Evolutionary conservation across 805 yeast genomes (phyloP).

Genomic region (Jamesozyma piceae): DNA sequence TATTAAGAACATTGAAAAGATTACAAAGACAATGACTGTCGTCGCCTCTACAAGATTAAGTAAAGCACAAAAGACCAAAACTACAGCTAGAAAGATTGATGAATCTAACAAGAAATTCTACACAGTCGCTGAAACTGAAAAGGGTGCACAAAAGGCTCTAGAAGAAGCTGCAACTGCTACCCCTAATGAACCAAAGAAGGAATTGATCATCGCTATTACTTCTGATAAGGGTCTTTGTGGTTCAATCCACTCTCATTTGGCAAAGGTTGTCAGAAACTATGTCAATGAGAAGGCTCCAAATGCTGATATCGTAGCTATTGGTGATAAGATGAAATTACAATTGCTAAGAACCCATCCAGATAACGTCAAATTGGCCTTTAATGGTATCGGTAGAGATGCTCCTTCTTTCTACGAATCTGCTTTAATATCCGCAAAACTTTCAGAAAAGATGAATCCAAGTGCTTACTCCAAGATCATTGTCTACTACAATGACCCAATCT

Average conservation of each 20-base stretch:
- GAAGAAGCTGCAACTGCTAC: slow-evolving; percentile 33
- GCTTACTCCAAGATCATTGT: slow-evolving; percentile 67
- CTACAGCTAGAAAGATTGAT: slow-evolving; percentile 75
- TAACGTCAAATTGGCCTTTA: slow-evolving; percentile 63
- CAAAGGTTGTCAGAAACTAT: slow-evolving; percentile 73
- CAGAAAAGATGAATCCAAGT: slow-evolving; percentile 36
- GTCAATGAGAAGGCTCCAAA: slow-evolving; percentile 50
- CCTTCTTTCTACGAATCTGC: slow-evolving; percentile 90
- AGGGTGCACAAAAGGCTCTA: too few relatives aligned
- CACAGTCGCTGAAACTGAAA: slow-evolving; percentile 69
- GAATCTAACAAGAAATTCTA: slow-evolving; percentile 71
- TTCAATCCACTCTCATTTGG: slow-evolving; percentile 90
- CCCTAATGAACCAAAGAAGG: slow-evolving; percentile 33
- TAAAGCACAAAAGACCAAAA: slow-evolving; percentile 94
- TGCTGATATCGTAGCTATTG: slow-evolving; percentile 76
- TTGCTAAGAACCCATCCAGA: slow-evolving; percentile 71
- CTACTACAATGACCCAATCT: slow-evolving; percentile 76
- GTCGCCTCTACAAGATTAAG: slow-evolving; percentile 95
- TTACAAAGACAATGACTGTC: slow-evolving; percentile 98
- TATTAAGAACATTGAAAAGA: slow-evolving; percentile 96
- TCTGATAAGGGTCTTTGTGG: slow-evolving; percentile 99
- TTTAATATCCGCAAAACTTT: slow-evolving; percentile 76
- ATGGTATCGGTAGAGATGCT: slow-evolving; percentile 92
- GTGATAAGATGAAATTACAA: slow-evolving; percentile 91
- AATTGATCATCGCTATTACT: slow-evolving; percentile 77